These are phyloP conservation scores for Botrytis deweyae DNA, from an alignment of 2,329 filamentous ascomycete species.

Conservation along the genomic window DNA sequence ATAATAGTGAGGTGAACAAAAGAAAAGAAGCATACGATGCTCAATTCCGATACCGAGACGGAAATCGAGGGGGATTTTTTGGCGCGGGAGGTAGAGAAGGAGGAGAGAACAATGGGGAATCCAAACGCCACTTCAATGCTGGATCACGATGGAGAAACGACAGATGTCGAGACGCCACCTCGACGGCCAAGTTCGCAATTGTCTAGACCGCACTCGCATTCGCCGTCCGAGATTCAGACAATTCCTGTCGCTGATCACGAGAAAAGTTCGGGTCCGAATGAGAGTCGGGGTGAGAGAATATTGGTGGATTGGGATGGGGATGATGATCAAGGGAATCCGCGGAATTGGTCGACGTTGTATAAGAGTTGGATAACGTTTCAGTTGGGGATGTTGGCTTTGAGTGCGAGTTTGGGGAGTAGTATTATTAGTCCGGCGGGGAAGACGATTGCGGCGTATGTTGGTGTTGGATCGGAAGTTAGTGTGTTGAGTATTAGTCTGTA, in stretches of 20 bases:
- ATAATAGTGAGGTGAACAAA: neutral
- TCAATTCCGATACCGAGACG: slow-evolving; percentile 4
- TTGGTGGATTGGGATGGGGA: slow-evolving; percentile 58
- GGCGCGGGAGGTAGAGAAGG: neutral
- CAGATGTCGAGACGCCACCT: slow-evolving; percentile 13
- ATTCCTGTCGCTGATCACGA: neutral
- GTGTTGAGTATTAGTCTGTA: slow-evolving; percentile 50
- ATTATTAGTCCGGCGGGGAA: slow-evolving; percentile 50
- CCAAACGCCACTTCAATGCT: neutral
- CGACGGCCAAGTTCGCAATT: neutral
- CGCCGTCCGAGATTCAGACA: neutral
- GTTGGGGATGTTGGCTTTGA: slow-evolving; percentile 51
- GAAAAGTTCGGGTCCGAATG: neutral
- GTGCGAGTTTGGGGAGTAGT: slow-evolving; percentile 50
- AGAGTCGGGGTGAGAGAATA: slow-evolving; percentile 65
- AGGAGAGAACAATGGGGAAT: neutral
- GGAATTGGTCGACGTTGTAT: slow-evolving; percentile 46
- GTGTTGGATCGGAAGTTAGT: slow-evolving; percentile 45
- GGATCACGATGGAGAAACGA: slow-evolving; percentile 4
- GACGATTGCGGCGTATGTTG: slow-evolving; percentile 45
- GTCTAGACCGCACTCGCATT: neutral
- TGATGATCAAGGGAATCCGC: slow-evolving; percentile 47
- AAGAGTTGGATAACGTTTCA: slow-evolving; percentile 51
- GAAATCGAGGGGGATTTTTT: neutral
- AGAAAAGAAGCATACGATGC: neutral